A percentile compares a stretch with the other conserved stretches of the same genome.
Conservation (phyloP, 495 filamentous ascomycete species). For the Rostrohypoxylon terebratum region DNA sequence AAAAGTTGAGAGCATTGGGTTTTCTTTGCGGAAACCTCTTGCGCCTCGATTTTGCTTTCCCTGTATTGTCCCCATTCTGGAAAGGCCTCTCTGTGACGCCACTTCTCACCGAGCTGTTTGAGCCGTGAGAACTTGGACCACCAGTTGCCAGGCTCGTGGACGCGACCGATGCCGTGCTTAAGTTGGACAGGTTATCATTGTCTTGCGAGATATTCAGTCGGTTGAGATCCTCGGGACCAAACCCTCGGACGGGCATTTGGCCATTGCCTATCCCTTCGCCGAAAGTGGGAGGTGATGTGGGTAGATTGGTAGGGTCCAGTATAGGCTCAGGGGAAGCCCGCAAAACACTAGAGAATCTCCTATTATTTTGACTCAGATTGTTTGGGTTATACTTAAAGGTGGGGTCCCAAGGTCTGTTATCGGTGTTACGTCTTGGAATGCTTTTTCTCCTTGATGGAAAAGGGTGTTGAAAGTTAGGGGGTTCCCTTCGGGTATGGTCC, state of each 20-base stretch:
- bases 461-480: conserved; percentile 40
- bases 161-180: conserved; percentile 22
- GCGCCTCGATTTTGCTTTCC: conserved; percentile 45
- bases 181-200: conserved; percentile 16
- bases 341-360: conserved; percentile 35
- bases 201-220: conserved; percentile 20
- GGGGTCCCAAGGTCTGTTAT: conserved; percentile 31
- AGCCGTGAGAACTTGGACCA: conserved; percentile 36
- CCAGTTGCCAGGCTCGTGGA: conserved; percentile 35
- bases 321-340: conserved; percentile 23
- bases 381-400: conserved; percentile 10
- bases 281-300: conserved; percentile 7
- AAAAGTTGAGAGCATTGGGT: conserved; percentile 51
- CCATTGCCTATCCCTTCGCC: conserved; percentile 18
- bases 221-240: conserved; percentile 6
- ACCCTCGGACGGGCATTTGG: conserved; percentile 16
- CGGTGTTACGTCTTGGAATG: conserved; percentile 40
- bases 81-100: conserved; percentile 50
- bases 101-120: conserved; percentile 52
- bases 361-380: conserved; percentile 37
- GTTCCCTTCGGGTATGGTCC: conserved; percentile 30
- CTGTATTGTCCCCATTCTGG: conserved; percentile 47
- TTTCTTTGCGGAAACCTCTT: conserved; percentile 40
- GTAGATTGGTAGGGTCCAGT: background rate
- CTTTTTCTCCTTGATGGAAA: conserved; percentile 32